Evolutionary conservation across 768 basidiomycete genomes (phyloP).

Genomic region (Pleurotus cornucopiae): DNA sequence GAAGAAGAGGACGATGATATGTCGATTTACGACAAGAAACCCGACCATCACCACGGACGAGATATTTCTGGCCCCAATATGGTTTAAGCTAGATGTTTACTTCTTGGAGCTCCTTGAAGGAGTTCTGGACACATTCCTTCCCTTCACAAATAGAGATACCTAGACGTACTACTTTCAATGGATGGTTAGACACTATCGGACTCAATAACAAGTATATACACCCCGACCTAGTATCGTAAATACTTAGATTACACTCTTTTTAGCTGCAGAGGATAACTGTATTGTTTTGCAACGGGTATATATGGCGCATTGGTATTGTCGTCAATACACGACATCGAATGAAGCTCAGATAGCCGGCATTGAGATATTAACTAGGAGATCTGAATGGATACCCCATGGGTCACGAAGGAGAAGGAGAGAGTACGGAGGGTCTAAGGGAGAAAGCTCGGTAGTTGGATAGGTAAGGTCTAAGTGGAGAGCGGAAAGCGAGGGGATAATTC

Average conservation of each 20-base stretch:
- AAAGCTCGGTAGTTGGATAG: background rate
- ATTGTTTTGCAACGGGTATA: too few species aligned
- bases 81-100: background rate
- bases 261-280: too few species aligned
- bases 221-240: too few species aligned
- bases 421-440: background rate
- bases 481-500: background rate
- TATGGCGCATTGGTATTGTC: too few species aligned
- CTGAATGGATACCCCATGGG: background rate
- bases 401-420: background rate
- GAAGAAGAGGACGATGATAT: background rate
- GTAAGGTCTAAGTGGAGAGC: background rate
- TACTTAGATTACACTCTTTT: too few species aligned
- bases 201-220: background rate
- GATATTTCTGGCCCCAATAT: slow-evolving; percentile 4
- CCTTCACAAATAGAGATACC: too few species aligned
- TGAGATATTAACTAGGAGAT: background rate
- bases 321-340: too few species aligned
- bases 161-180: background rate
- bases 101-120: too few species aligned
- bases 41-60: background rate
- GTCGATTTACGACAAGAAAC: slow-evolving; percentile 4
- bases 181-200: background rate
- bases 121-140: too few species aligned
- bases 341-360: too few species aligned